phyloP scores from a whole-genome alignment of 768 basidiomycete species.

The Pleurotus tuoliensis region DNA sequence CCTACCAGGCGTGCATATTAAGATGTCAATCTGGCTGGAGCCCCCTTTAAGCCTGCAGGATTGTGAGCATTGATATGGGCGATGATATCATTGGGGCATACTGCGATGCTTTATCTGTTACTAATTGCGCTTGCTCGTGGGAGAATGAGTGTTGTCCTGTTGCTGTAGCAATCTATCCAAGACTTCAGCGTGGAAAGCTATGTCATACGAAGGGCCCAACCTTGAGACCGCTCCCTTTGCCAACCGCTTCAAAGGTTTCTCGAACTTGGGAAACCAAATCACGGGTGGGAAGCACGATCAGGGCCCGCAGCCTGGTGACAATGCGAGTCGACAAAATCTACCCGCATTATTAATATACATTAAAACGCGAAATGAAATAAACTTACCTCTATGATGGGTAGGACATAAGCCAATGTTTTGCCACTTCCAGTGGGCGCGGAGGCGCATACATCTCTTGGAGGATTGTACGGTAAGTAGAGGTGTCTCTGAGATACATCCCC shows the following conservation, averaged over 20 bases:
- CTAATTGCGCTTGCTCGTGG: conserved; percentile 82
- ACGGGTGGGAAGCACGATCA: conserved; percentile 89
- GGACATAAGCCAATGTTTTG: conserved; percentile 93
- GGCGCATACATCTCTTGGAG: conserved; percentile 81
- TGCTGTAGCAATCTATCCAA: conserved; percentile 62
- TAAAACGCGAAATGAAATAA: neutral
- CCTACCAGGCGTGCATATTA: conserved; percentile 94
- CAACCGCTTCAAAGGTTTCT: conserved; percentile 84
- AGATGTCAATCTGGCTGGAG: conserved; percentile 86
- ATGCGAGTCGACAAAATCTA: conserved; percentile 65
- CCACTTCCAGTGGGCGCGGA: conserved; percentile 98
- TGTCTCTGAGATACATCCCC: conserved; percentile 34
- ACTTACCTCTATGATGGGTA: conserved; percentile 85
- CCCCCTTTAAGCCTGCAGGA: conserved; percentile 70
- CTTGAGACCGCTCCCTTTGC: conserved; percentile 84
- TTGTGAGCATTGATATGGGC: neutral
- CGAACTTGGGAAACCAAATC: conserved; percentile 90
- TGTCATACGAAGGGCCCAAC: conserved; percentile 33
- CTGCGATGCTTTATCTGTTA: conserved; percentile 55
- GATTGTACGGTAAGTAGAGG: conserved; percentile 63
- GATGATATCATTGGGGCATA: conserved; percentile 25
- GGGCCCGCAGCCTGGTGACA: conserved; percentile 80
- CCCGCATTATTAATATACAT: no score
- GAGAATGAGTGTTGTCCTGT: conserved; percentile 94
- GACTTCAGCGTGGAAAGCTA: neutral